Evolutionary conservation across 192 early-diverging fungal genomes (phyloP).

Genomic region (Rhizophagus prolifer): DNA sequence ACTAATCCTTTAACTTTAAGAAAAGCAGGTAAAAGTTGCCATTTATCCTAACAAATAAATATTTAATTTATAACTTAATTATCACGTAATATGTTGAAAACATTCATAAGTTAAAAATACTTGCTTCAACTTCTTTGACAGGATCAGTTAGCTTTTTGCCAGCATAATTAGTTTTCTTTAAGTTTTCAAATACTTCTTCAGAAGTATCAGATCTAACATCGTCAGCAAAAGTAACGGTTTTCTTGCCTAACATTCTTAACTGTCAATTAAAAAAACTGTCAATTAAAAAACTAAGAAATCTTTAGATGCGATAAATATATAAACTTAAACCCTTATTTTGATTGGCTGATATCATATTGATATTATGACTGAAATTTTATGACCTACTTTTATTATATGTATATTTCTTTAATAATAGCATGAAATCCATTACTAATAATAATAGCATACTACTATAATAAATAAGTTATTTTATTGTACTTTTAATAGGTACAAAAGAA

Average conservation of each 20-base stretch:
- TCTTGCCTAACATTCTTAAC: neutral
- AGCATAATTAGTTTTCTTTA: neutral
- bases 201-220: neutral
- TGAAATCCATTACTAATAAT: no score
- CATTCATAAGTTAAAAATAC: neutral
- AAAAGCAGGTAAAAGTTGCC: constrained; percentile 96
- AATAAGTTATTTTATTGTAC: no score
- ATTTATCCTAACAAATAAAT: constrained; percentile 77
- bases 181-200: neutral
- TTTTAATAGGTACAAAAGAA: no score
- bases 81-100: neutral
- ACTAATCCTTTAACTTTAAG: constrained; percentile 95
- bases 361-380: no score
- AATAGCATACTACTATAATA: no score
- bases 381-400: no score
- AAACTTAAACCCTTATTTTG: no score
- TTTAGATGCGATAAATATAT: no score
- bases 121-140: neutral
- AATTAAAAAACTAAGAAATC: no score
- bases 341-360: no score
- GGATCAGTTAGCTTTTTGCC: constrained; percentile 1
- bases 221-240: constrained; percentile 9
- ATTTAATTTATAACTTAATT: neutral
- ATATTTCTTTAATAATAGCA: no score
- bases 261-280: no score